Evolutionary conservation across 2,329 filamentous ascomycete genomes (phyloP).

Genomic region (Verticillium dahliae): DNA sequence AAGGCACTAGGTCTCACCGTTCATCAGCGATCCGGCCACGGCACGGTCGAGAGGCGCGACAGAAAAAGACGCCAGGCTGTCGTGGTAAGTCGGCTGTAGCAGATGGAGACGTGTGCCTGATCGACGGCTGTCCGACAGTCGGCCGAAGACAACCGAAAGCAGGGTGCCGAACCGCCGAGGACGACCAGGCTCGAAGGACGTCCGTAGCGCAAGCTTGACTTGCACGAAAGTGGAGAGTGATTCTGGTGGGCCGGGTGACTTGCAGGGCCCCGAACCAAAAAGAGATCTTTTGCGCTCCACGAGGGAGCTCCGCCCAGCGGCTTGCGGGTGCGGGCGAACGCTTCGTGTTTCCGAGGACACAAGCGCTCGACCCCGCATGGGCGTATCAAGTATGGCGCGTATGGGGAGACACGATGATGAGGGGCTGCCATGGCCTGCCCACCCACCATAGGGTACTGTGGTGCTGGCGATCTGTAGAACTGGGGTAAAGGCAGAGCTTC

Average conservation of each 20-base stretch:
- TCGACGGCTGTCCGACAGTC: background rate
- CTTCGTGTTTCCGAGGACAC: background rate
- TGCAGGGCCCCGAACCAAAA: background rate
- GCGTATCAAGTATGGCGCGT: too few species aligned
- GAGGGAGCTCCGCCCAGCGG: background rate
- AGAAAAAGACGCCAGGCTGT: background rate
- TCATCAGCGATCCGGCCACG: too few species aligned
- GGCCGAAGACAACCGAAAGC: background rate
- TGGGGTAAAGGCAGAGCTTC: background rate
- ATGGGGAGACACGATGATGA: background rate
- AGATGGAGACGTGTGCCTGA: background rate
- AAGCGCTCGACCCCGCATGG: background rate
- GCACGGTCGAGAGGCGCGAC: background rate
- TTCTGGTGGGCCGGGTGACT: background rate
- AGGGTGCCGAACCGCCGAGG: background rate
- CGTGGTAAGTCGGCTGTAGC: background rate
- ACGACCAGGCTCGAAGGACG: background rate
- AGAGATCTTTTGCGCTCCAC: background rate
- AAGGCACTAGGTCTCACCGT: too few species aligned
- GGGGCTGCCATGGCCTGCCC: background rate
- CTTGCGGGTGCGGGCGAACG: background rate
- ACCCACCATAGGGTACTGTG: background rate
- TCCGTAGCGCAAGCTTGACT: background rate
- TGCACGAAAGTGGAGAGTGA: background rate
- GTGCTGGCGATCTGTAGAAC: background rate